Evolutionary conservation across 805 yeast species (phyloP).

Genomic region (Nakazawaea populi): DNA sequence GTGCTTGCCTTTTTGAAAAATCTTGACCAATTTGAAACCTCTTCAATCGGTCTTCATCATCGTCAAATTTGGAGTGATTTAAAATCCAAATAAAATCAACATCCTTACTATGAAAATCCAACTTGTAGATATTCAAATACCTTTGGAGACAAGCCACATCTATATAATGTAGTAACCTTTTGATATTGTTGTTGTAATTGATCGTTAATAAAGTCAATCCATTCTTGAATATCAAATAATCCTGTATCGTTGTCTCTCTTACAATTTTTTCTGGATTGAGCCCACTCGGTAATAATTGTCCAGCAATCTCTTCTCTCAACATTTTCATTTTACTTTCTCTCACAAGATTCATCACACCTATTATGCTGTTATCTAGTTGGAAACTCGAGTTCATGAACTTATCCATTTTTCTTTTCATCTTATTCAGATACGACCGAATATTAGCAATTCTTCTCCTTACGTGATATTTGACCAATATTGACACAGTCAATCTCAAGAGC

Average conservation of each 20-base stretch:
- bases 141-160: background rate
- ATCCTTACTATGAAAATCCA: background rate
- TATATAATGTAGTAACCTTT: conserved; percentile 1
- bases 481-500: background rate
- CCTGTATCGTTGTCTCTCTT: background rate
- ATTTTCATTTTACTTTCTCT: background rate
- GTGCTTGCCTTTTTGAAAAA: background rate
- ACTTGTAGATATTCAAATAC: conserved; percentile 5
- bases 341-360: background rate
- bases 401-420: background rate
- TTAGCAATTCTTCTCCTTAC: background rate
- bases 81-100: conserved; percentile 4
- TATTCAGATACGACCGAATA: background rate
- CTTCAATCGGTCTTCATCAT: background rate
- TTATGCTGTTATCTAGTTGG: background rate
- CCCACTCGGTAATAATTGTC: background rate
- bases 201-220: background rate
- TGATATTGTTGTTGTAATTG: background rate
- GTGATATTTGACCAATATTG: background rate
- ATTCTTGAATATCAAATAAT: background rate
- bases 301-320: background rate
- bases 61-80: background rate
- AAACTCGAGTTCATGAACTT: background rate
- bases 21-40: conserved; percentile 1
- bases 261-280: background rate